These are phyloP conservation scores for Aspergillus udagawae DNA, from an alignment of 2,329 filamentous ascomycete genomes.

Conservation along the genomic window DNA sequence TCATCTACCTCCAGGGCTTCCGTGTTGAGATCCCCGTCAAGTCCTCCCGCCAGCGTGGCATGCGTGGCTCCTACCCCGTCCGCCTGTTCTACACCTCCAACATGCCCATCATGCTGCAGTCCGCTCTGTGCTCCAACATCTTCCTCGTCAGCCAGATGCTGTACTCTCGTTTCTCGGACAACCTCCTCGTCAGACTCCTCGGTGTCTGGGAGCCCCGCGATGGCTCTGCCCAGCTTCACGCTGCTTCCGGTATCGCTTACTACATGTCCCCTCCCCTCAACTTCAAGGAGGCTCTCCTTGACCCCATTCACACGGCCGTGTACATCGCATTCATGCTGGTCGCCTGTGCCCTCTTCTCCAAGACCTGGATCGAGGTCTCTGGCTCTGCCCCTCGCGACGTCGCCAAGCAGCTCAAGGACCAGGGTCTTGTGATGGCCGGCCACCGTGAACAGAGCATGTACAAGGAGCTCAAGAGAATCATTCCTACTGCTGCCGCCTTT, in stretches of 20 bases:
- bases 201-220: constrained; percentile 98
- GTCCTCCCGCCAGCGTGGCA: constrained; percentile 97
- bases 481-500: constrained; percentile 95
- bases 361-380: constrained; percentile 99
- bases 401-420: constrained; percentile 99
- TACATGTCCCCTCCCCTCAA: constrained; percentile 99
- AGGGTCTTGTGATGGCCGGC: constrained; percentile 98
- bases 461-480: constrained; percentile 99
- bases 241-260: constrained; percentile 90
- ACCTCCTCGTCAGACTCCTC: constrained; percentile 93
- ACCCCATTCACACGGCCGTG: constrained; percentile 92
- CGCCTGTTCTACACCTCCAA: constrained; percentile 99
- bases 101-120: constrained; percentile 99
- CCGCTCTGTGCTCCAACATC: constrained; percentile 95
- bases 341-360: constrained; percentile 97
- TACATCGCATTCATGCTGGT: constrained; percentile 98
- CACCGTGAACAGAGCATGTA: constrained; percentile 99
- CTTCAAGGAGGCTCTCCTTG: constrained; percentile 93
- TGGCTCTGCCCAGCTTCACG: constrained; percentile 87
- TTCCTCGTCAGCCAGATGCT: constrained; percentile 99
- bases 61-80: constrained; percentile 95
- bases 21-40: constrained; percentile 99
- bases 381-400: constrained; percentile 96
- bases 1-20: constrained; percentile 99
- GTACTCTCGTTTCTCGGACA: constrained; percentile 98